phyloP scores from a whole-genome alignment of 805 yeast species.

The Myxozyma neglecta region DNA sequence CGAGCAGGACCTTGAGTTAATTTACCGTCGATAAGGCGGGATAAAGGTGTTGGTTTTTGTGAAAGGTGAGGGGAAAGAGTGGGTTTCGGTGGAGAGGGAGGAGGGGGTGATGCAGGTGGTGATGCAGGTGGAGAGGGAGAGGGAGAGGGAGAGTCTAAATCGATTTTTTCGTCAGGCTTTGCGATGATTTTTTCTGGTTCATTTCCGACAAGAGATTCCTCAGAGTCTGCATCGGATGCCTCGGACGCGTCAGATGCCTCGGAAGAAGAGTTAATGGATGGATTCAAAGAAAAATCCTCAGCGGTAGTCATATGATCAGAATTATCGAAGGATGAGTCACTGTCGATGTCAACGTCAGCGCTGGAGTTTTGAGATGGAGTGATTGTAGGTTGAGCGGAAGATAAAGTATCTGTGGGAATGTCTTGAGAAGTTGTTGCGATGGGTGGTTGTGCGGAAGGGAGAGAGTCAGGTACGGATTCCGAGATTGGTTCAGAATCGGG shows the following conservation, averaged over 20 bases:
- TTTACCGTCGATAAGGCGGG: background rate
- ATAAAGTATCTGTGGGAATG: background rate
- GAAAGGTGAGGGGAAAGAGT: background rate
- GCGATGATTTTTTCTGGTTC: slow-evolving; percentile 1
- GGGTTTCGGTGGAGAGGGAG: background rate
- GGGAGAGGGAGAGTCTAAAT: background rate
- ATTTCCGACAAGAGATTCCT: background rate
- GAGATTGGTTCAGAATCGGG: too few relatives aligned
- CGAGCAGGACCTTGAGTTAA: slow-evolving; percentile 3
- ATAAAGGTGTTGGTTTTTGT: background rate
- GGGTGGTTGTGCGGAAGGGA: too few relatives aligned
- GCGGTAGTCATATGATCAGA: background rate
- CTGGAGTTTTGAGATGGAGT: background rate
- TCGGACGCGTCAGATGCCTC: background rate
- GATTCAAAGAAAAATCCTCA: background rate
- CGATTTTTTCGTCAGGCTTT: slow-evolving; percentile 2
- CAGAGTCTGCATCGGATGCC: background rate
- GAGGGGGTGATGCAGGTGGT: background rate
- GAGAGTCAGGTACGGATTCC: too few relatives aligned
- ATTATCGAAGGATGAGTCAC: too few relatives aligned
- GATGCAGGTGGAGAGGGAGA: background rate
- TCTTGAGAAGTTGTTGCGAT: background rate
- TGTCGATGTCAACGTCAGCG: too few relatives aligned
- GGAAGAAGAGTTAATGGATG: background rate
- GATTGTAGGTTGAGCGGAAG: background rate